Evolutionary conservation across 2,329 filamentous ascomycete species (phyloP), one percentile per base, ranked within the genome.

Genomic region (Aspergillus brasiliensis): DNA sequence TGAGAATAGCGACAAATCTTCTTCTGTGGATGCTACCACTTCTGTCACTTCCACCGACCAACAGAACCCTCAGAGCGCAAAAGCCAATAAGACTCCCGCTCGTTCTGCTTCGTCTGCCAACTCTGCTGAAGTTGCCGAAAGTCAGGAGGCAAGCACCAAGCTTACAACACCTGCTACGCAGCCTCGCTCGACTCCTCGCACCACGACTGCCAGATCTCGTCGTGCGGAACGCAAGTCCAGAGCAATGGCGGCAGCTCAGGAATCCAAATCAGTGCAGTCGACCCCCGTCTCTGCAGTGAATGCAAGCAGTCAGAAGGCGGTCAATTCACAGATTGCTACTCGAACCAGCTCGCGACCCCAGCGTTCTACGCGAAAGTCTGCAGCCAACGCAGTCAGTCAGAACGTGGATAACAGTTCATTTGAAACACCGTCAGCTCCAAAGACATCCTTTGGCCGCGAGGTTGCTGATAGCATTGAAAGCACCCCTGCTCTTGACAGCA

Each of bases 221-320:
- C 66, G 61, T 31, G 37, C 56, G 8, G 60, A 59, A 17, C 65
- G 60, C 53, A 63, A 51, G 48, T 63, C 61, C 25, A 34, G 31
- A 10, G 31, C n/a, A 8, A 52, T 25, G 19, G 47, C 55, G 23
- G 49, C 27, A 13, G 28, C 51, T 5, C 44, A 25, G 31, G 49
- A 46, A 15, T n/a, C 19, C 19, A 13, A 37, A 25, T 47, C 49
- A 21, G 51, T 40, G 2, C 51, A 56, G 23, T 56, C 47, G 17
- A 56, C 38, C 11, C 51, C 56, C 13, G 54, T 25, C 7, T 37
- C 57, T 28, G 53, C 31, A 28, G 27, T 17, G 13, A 44, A 23
- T 4, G 8, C 13, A 27, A 31, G 38, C 38, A 51, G 49, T 25
- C 27, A n/a, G 17, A 47, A 28, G 23, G 17, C 58, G 27, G 37